phyloP scores from a whole-genome alignment of 129 eudicot species.

The Flaveria brownii region DNA sequence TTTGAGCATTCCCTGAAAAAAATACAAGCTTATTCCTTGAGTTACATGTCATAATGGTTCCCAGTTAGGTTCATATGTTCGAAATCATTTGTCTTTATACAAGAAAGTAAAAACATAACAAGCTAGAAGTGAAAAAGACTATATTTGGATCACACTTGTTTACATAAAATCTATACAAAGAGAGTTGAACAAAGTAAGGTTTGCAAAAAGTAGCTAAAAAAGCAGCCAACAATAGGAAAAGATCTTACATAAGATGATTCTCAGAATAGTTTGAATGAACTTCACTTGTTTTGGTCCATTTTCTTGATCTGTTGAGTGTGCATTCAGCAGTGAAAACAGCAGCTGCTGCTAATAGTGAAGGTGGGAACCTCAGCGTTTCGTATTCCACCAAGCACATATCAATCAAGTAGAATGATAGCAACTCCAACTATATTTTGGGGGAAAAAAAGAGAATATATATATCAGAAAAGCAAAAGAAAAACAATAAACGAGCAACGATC shows the following conservation, averaged over 20 bases:
- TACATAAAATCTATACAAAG: no score
- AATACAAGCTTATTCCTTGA: not conserved
- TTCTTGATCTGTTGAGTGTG: conserved; percentile 47
- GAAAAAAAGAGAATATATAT: not conserved
- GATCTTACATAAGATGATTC: conserved; percentile 62
- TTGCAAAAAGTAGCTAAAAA: not conserved
- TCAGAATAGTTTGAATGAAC: conserved; percentile 55
- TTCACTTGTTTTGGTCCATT: conserved; percentile 74
- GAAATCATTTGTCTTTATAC: not conserved
- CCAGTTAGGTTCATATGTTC: not conserved
- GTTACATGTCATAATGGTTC: not conserved
- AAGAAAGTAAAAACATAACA: not conserved
- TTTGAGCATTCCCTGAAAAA: conserved; percentile 71
- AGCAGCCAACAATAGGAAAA: not conserved
- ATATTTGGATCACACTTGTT: not conserved
- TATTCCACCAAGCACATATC: conserved; percentile 79
- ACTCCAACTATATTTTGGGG: conserved; percentile 53
- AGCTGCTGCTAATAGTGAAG: conserved; percentile 86
- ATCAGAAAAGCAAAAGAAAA: not conserved
- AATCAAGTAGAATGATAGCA: conserved; percentile 66
- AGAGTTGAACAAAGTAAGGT: not conserved
- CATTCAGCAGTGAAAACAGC: conserved; percentile 84
- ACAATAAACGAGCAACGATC: not conserved
- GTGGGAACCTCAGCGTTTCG: conserved; percentile 73
- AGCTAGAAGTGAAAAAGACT: not conserved